Base-by-base conservation (phyloP, 208 protist species). In the Angomonas ambiguus region DNA sequence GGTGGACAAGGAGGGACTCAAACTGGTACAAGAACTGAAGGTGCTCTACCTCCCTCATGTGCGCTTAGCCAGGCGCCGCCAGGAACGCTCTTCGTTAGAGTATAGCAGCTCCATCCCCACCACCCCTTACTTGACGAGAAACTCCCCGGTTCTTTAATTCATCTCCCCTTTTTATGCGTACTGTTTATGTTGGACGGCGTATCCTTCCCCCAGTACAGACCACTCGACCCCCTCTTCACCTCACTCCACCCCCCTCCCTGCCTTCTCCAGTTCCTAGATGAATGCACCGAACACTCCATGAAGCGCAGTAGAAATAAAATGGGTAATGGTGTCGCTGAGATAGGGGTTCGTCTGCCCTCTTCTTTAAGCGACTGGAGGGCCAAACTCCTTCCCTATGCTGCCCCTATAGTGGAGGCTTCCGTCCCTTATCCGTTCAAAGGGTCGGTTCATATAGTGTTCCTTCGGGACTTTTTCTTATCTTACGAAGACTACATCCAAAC, bases 41-140 rank as follows among this genome's bases (percentile, higher is more conserved):
- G 84, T 94, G 66, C 65, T 94, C 11, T 87, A 90, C 65, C 62
- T 74, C 16, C 80, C 82, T 1, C 84, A 94, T 65, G 69, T 88
- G 2, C 58, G 67, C 20, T 55, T 51, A 11, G 35, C 64, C 27
- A 20, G 53, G 10, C 53, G 30, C 27, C 53, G 53, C 5, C 27
- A 30, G 27, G 34, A 62, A 38, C 32, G 49, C 24, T 55, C 62
- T 27, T 51, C 64, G 8, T 53, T 74, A 3, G 66, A 53, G 31
- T 66, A 77, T 20, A 33, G 22, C 22, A 34, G 61, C 2, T 35
- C 59, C n/a, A 59, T 69, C 6, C 62, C 68, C 32, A n/a, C 34
- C 2, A 13, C 60, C 42, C 63, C 67, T 0, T 74, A 77, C 24
- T 1, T 69, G 1, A 20, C 31, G n/a, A 33, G 66, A 1, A 74